Conservation (phyloP, 345 rosid genomes). For the Salix brachista region DNA sequence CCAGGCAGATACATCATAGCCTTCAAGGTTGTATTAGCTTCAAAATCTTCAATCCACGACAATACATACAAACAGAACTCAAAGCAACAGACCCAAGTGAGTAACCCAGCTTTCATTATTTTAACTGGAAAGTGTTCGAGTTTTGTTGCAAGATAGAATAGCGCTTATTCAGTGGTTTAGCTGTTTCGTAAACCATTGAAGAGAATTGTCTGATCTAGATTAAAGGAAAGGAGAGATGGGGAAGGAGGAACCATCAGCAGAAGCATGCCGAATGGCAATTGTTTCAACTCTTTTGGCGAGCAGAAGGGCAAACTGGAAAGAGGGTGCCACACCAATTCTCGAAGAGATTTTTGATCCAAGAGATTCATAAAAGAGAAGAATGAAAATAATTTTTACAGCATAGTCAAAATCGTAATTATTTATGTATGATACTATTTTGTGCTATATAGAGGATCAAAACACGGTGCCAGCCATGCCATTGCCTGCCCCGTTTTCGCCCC, state of each 20-base stretch:
- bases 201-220: background rate
- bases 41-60: background rate
- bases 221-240: background rate
- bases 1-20: no score
- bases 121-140: background rate
- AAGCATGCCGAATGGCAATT: background rate
- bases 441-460: constrained; percentile 16
- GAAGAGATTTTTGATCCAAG: background rate
- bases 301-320: background rate
- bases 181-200: background rate
- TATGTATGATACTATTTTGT: constrained; percentile 6
- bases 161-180: background rate
- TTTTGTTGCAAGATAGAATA: background rate
- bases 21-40: background rate
- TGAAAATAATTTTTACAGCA: constrained; percentile 10
- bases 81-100: background rate
- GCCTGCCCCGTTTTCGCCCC: constrained; percentile 34
- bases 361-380: background rate
- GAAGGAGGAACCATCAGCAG: background rate
- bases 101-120: background rate
- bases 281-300: background rate
- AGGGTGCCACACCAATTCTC: background rate
- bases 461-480: constrained; percentile 32
- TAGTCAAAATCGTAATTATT: constrained; percentile 1
- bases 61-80: background rate